Evolutionary conservation across 2,329 filamentous ascomycete genomes (phyloP), one percentile per base, ranked within the genome.

Genomic region (Tolypocladium ovalisporum): DNA sequence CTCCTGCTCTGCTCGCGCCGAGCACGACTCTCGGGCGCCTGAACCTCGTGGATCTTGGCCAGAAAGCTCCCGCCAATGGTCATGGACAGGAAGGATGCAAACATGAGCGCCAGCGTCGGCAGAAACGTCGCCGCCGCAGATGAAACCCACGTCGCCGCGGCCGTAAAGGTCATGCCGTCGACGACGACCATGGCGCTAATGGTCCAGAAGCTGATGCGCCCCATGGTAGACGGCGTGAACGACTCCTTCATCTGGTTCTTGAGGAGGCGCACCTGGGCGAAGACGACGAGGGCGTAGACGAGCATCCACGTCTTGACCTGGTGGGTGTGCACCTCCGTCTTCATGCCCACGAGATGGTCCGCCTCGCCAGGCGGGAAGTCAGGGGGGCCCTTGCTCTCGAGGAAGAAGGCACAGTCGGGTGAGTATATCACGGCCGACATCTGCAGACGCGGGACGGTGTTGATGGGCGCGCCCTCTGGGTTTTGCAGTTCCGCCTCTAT

Each of bases 341-440:
- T 88, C 64, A 81, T 75, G 10, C 84, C 84, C 1, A 75, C 66
- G 4, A 87, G 73, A 64, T 87, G 84, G 10, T 78, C 71, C 1
- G 77, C 78, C 36, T 83, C 79, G 6, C 68, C 68, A 0, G 76
- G 72, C 0, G 80, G 65, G 59, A 76, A 84, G 17, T 75, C 71
- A 0, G 84, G 84, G 1, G 84, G 82, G 0, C 85, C 85, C 63
- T 83, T 84, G 17, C 81, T 81, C 64, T 86, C 82, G 37, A 88
- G 72, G 59, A 86, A 85, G 68, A 83, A 87, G 4, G 78, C 81
- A 64, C 85, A 88, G 66, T 88, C 85, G 1, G 85, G 85, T 13
- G 85, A 88, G 70, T 83, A 87, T 22, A 87, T 73, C 27, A 87
- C 76, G 7, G 81, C 75, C 1, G 85, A 86, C 73, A 87, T 81